These are phyloP conservation scores for Stipa capillata DNA, from an alignment of 176 grass and related monocot species.

Conservation along the genomic window DNA sequence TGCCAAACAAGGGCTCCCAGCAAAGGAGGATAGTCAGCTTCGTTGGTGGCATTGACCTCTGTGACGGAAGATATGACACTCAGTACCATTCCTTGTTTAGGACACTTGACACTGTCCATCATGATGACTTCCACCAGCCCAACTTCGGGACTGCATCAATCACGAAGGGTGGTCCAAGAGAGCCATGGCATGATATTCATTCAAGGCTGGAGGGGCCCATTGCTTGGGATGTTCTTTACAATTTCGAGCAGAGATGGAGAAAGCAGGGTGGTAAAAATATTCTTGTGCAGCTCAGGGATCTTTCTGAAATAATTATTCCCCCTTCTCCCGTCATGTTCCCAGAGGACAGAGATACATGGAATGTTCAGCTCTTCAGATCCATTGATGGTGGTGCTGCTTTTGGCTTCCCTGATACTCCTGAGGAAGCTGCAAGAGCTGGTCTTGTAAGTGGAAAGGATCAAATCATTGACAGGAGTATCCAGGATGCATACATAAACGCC, in stretches of 20 bases:
- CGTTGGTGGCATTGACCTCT: constrained; percentile 58
- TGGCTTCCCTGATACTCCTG: constrained; percentile 65
- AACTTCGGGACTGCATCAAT: constrained; percentile 37
- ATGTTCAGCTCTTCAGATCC: constrained; percentile 87
- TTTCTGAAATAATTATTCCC: constrained; percentile 46
- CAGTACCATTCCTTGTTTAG: constrained; percentile 59
- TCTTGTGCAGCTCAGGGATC: constrained; percentile 47
- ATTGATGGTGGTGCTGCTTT: constrained; percentile 81
- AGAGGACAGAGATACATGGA: constrained; percentile 67
- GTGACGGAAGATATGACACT: constrained; percentile 61
- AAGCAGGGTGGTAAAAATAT: constrained; percentile 64
- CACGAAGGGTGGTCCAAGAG: constrained; percentile 49
- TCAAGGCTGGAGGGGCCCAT: constrained; percentile 50
- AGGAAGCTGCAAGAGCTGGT: constrained; percentile 53
- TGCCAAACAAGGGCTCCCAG: constrained; percentile 39
- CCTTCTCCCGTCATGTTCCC: constrained; percentile 60
- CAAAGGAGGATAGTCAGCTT: constrained; percentile 61
- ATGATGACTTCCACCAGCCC: constrained; percentile 69
- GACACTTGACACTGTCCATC: constrained; percentile 44
- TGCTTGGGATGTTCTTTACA: constrained; percentile 67
- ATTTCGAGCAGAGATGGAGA: constrained; percentile 69
- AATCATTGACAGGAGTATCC: constrained; percentile 79
- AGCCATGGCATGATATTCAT: constrained; percentile 72
- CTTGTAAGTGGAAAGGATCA: constrained; percentile 88
- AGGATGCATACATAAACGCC: constrained; percentile 78